These are phyloP conservation scores for Colletotrichum truncatum DNA, from an alignment of 2,329 filamentous ascomycete species.

Conservation along the genomic window DNA sequence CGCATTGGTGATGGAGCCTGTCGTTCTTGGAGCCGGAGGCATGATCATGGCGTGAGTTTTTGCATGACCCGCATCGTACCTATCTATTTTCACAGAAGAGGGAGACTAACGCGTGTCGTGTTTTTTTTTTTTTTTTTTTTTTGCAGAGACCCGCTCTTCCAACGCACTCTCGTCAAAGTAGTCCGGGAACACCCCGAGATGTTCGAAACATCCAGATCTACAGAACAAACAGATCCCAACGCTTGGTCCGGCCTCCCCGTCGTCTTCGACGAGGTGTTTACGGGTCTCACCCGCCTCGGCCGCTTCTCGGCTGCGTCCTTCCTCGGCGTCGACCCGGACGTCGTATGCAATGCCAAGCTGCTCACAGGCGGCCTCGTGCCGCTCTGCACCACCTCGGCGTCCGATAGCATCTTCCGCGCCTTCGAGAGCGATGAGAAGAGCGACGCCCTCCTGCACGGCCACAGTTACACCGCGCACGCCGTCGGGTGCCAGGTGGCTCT, in stretches of 20 bases:
- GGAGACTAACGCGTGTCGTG: too few relatives aligned
- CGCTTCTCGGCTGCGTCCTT: slow-evolving; percentile 76
- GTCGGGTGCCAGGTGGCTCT: slow-evolving; percentile 83
- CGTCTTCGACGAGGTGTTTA: slow-evolving; percentile 89
- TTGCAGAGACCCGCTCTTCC: slow-evolving; percentile 81
- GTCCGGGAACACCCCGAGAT: slow-evolving; percentile 68
- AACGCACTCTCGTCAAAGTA: slow-evolving; percentile 73
- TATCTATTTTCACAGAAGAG: too few relatives aligned
- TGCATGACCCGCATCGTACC: too few relatives aligned
- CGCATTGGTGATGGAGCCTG: slow-evolving; percentile 80
- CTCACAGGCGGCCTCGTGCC: slow-evolving; percentile 84
- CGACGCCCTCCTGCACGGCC: slow-evolving; percentile 83
- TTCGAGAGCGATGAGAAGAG: slow-evolving; percentile 79
- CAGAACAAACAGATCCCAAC: slow-evolving; percentile 30
- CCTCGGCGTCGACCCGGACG: slow-evolving; percentile 74
- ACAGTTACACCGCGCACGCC: slow-evolving; percentile 87
- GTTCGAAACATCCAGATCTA: slow-evolving; percentile 49
- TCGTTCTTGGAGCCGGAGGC: slow-evolving; percentile 83
- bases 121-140: background rate
- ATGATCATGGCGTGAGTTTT: slow-evolving; percentile 79
- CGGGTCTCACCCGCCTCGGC: slow-evolving; percentile 83
- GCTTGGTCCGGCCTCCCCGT: slow-evolving; percentile 80
- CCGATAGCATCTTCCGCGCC: slow-evolving; percentile 75
- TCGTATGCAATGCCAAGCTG: slow-evolving; percentile 84
- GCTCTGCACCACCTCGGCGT: slow-evolving; percentile 79